Conservation (phyloP, 768 basidiomycete genomes). For the Lactifluus volemus region DNA sequence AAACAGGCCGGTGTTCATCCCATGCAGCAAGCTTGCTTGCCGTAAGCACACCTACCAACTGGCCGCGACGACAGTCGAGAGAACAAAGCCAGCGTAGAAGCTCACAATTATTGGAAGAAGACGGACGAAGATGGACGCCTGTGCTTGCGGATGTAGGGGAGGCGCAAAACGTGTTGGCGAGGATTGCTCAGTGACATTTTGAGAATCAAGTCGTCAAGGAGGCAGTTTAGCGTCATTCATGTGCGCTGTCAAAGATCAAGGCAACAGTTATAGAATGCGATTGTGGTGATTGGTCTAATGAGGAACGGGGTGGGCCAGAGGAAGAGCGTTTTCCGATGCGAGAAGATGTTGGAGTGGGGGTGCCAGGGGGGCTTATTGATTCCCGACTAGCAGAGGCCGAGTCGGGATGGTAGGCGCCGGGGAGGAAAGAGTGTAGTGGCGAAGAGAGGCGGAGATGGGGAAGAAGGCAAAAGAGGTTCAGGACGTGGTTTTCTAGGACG, state of each 20-base stretch:
- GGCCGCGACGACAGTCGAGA: conserved; percentile 61
- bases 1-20: conserved; percentile 37
- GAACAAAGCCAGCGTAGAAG: conserved; percentile 55
- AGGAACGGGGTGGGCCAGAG: conserved; percentile 35
- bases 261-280: no score
- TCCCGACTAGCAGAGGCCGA: conserved; percentile 22
- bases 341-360: conserved; percentile 39
- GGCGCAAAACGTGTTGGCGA: conserved; percentile 55
- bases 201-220: conserved; percentile 59
- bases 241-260: conserved; percentile 63
- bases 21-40: conserved; percentile 43
- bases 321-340: conserved; percentile 27
- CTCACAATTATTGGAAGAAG: conserved; percentile 66
- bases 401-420: conserved; percentile 9
- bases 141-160: conserved; percentile 65
- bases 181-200: conserved; percentile 68
- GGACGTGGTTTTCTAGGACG: conserved; percentile 23
- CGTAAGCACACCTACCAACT: conserved; percentile 52
- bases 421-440: neutral
- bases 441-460: conserved; percentile 15
- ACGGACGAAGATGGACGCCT: conserved; percentile 43
- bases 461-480: conserved; percentile 19
- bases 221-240: conserved; percentile 72
- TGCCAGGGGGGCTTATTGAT: conserved; percentile 37
- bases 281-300: conserved; percentile 27